phyloP scores from a whole-genome alignment of 2,329 filamentous ascomycete species.

The Talaromyces rugulosus region DNA sequence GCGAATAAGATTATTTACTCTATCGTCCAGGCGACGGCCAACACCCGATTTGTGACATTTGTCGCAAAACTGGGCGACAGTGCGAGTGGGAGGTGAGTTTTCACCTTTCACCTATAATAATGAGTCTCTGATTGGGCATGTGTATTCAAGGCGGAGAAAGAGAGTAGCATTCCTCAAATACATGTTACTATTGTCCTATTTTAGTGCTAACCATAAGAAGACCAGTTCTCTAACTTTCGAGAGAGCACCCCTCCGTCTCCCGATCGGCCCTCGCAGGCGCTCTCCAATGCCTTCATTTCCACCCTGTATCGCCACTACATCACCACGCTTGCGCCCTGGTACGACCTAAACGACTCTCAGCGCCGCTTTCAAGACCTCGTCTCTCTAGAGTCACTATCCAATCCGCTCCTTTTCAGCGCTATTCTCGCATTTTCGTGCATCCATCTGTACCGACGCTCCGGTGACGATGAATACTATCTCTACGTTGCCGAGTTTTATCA shows the following conservation, averaged over 20 bases:
- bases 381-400: slow-evolving; percentile 34
- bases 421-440: slow-evolving; percentile 45
- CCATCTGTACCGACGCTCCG: slow-evolving; percentile 29
- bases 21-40: not conserved
- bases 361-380: slow-evolving; percentile 34
- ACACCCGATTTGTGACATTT: not conserved
- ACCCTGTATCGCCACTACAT: slow-evolving; percentile 39
- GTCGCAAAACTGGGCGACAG: not conserved
- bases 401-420: slow-evolving; percentile 42
- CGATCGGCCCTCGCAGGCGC: not conserved
- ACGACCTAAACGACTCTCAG: slow-evolving; percentile 43
- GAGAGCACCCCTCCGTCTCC: not conserved
- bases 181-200: not conserved
- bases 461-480: slow-evolving; percentile 11
- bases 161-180: too few relatives aligned
- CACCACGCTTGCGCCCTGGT: slow-evolving; percentile 40
- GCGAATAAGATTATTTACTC: not conserved
- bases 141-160: too few relatives aligned
- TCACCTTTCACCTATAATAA: not conserved
- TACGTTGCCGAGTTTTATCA: slow-evolving; percentile 39
- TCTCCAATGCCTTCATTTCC: slow-evolving; percentile 9
- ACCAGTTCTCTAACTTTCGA: not conserved
- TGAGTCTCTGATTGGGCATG: not conserved
- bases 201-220: too few relatives aligned
- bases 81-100: not conserved